These are phyloP conservation scores for Fragaria ananassa DNA, from an alignment of 306 rosid genomes.

Conservation along the genomic window DNA sequence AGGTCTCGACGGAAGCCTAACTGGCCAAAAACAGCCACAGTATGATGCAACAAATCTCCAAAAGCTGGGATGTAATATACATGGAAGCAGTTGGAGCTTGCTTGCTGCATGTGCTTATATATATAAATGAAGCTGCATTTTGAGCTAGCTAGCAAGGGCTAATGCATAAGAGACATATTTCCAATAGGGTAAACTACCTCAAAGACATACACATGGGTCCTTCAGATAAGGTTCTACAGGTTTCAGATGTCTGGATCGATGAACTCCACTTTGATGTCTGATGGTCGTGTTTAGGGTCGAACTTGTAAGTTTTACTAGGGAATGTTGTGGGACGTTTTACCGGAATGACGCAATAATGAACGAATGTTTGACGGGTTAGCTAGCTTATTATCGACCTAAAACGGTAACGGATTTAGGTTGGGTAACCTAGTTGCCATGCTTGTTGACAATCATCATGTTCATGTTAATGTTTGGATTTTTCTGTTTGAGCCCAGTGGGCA, in stretches of 20 bases:
- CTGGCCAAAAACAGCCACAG: not conserved
- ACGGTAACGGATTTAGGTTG: not conserved
- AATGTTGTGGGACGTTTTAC: not conserved
- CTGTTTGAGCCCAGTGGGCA: too few species aligned
- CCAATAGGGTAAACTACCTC: not conserved
- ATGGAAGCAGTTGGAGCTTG: not conserved
- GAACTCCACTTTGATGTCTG: not conserved
- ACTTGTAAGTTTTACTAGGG: not conserved
- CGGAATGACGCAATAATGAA: too few species aligned
- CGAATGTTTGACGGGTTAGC: too few species aligned
- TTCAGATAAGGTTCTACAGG: not conserved
- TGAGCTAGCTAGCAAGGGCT: not conserved
- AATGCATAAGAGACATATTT: not conserved
- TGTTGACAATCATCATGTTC: not conserved
- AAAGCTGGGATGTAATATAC: not conserved
- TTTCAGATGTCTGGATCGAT: not conserved
- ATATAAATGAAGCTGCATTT: not conserved
- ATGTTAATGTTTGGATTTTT: not conserved
- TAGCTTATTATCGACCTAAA: not conserved
- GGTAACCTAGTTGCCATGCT: not conserved
- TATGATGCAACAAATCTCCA: not conserved
- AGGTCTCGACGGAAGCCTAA: not conserved
- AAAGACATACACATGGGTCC: not conserved
- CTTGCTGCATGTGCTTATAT: not conserved
- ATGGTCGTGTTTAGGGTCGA: not conserved